These are phyloP conservation scores for Yamadazyma spencermartinsiae DNA, from an alignment of 1,139 yeast species.

Conservation along the genomic window DNA sequence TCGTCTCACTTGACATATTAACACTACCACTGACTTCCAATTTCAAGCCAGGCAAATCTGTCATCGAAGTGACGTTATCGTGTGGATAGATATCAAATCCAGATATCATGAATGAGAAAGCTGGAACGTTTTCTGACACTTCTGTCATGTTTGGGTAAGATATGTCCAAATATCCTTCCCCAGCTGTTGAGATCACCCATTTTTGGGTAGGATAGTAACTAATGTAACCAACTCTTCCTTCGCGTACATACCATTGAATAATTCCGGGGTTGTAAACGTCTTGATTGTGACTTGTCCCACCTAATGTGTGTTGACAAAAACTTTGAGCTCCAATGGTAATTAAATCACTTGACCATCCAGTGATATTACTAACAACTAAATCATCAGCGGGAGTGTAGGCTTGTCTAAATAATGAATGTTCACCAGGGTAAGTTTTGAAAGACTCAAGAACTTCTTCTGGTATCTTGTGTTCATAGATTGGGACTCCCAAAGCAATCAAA, in stretches of 20 bases:
- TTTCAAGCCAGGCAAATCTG: conserved; percentile 1
- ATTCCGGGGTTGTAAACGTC: conserved; percentile 12
- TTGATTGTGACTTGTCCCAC: conserved; percentile 11
- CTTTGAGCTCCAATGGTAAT: conserved; percentile 13
- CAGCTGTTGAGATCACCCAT: conserved; percentile 10
- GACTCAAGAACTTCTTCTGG: conserved; percentile 9
- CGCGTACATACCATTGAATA: conserved; percentile 14
- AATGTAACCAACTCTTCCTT: conserved; percentile 14
- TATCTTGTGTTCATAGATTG: conserved; percentile 7
- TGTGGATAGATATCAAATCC: conserved; percentile 3
- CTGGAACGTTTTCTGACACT: not conserved
- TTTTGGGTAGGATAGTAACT: conserved; percentile 9
- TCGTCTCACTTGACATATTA: conserved; percentile 1
- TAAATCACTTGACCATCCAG: conserved; percentile 11
- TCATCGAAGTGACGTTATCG: conserved; percentile 2
- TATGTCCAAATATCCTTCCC: conserved; percentile 13
- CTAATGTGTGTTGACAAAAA: conserved; percentile 8
- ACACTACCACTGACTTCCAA: conserved; percentile 2
- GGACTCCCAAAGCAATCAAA: conserved; percentile 12
- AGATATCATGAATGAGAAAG: conserved; percentile 3
- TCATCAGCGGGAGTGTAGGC: conserved; percentile 13
- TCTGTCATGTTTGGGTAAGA: conserved; percentile 11
- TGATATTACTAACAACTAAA: conserved; percentile 10
- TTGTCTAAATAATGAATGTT: conserved; percentile 7
- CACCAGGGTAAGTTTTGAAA: conserved; percentile 11